Conservation (phyloP, 345 rosid species). For the Aquilaria yunnanensis region DNA sequence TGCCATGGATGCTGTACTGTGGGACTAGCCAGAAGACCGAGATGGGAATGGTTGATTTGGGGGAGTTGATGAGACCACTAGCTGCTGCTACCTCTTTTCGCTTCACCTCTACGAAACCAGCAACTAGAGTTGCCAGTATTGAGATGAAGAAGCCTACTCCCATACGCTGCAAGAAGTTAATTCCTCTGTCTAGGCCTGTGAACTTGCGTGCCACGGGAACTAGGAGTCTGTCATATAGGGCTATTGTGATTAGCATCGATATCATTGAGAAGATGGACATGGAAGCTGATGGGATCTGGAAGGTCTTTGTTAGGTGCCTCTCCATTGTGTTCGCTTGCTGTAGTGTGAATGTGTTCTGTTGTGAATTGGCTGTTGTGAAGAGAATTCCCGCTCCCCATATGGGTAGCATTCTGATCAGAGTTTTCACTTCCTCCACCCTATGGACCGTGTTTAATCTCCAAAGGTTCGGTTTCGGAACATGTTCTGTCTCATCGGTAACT, state of each 20-base stretch:
- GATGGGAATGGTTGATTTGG: conserved; percentile 20
- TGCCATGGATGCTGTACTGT: conserved; percentile 39
- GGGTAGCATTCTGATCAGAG: conserved; percentile 41
- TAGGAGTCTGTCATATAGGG: conserved; percentile 32
- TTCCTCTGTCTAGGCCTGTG: conserved; percentile 43
- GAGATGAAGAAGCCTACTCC: conserved; percentile 40
- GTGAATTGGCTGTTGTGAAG: conserved; percentile 36
- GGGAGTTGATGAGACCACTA: conserved; percentile 21
- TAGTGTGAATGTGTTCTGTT: conserved; percentile 42
- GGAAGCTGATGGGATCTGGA: conserved; percentile 43
- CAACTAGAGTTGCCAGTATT: conserved; percentile 37
- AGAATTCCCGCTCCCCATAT: conserved; percentile 52
- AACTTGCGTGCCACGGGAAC: conserved; percentile 23
- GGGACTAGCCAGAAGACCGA: conserved; percentile 51
- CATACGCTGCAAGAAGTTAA: conserved; percentile 40
- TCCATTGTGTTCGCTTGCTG: conserved; percentile 48
- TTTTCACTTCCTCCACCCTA: conserved; percentile 45
- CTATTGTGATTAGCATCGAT: conserved; percentile 39
- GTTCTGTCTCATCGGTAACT: conserved; percentile 20
- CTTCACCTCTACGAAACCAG: conserved; percentile 40
- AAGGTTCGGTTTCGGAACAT: conserved; percentile 19
- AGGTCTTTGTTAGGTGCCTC: conserved; percentile 28
- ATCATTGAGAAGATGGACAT: conserved; percentile 40
- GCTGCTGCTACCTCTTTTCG: conserved; percentile 28
- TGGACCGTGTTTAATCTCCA: conserved; percentile 51